Percentiles rank a stretch among this genome's conserved stretches.
These are phyloP conservation scores for Neltuma alba DNA, from an alignment of 306 rosid genomes.

Conservation along the genomic window DNA sequence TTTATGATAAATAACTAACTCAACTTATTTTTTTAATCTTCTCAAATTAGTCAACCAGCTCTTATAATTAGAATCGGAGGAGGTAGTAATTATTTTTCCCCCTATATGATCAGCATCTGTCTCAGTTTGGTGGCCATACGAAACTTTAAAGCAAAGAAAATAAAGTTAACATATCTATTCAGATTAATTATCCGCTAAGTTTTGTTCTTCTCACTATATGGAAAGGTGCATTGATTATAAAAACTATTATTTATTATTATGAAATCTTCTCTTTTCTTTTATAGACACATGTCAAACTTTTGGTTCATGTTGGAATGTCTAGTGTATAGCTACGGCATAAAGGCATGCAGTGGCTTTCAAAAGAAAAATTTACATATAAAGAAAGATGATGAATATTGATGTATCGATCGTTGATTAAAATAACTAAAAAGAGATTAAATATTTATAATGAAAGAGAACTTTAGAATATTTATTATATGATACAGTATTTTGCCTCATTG, in stretches of 20 bases:
- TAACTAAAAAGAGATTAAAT: neutral
- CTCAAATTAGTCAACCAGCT: too few species aligned
- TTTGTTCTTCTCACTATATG: neutral
- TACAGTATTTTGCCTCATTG: neutral
- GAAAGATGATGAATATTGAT: neutral
- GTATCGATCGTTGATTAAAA: neutral
- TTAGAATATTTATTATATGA: neutral
- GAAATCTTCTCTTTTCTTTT: slow-evolving; percentile 1
- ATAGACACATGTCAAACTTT: slow-evolving; percentile 20
- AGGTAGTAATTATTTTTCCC: neutral
- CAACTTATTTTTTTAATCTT: too few species aligned
- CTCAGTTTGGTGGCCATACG: slow-evolving; percentile 19
- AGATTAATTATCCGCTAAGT: slow-evolving; percentile 1
- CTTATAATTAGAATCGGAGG: too few species aligned
- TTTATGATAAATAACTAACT: too few species aligned
- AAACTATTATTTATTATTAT: neutral
- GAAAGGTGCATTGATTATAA: neutral
- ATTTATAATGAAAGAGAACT: neutral
- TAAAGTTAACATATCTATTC: slow-evolving; percentile 19
- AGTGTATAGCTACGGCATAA: slow-evolving; percentile 19
- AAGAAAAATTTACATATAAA: slow-evolving; percentile 14
- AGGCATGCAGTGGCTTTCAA: neutral
- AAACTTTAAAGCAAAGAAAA: slow-evolving; percentile 36
- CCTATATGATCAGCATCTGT: neutral
- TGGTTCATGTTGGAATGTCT: slow-evolving; percentile 15